Evolutionary conservation across 805 yeast species (phyloP), one percentile per base, ranked within the genome.

Genomic region (Saturnispora hagleri): DNA sequence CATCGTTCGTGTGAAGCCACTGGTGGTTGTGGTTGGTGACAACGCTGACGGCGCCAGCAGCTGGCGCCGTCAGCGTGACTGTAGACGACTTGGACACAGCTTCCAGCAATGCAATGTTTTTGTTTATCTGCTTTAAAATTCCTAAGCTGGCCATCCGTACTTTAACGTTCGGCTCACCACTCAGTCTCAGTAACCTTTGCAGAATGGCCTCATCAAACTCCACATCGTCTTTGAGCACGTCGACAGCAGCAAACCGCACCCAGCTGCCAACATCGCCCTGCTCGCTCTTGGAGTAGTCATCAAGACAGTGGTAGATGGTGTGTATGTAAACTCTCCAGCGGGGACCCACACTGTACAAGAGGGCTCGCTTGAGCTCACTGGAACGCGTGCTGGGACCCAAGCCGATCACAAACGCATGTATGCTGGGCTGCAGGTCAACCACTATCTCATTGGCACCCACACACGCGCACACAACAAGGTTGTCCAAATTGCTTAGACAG

Each of bases 261-360:
- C 80, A 76, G 46, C 87, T 79, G 2, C 98, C 98, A n/a, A 89
- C 90, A 68, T 90, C 98, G 9, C 98, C 98, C 60, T 87, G 85
- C 27, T 79, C 79, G 0, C 91, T 86, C 2, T 77, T 69, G 0
- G 95, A 79, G 63, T 89, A 89, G 59, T 90, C 97, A 55, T 84
- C 82, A 13, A 91, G 65, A 34, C 42, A 41, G 18, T 26, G n/a
- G 18, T 26, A 4, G 18, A 46, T 18, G 13, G 44, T 24, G 27
- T 17, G 12, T 6, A 18, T 8, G 22, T 38, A 38, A 3, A 18
- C 10, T 7, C 9, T 18, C 26, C 22, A 31, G 27, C 5, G 13
- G 27, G 4, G 8, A 5, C 18, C 20, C 15, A 46, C 24, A 46
- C 28, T 46, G 27, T 26, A 41, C n/a, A 41, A 7, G 12, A 41